Base-by-base conservation (phyloP, 768 basidiomycete species). In the Daedalea quercina region DNA sequence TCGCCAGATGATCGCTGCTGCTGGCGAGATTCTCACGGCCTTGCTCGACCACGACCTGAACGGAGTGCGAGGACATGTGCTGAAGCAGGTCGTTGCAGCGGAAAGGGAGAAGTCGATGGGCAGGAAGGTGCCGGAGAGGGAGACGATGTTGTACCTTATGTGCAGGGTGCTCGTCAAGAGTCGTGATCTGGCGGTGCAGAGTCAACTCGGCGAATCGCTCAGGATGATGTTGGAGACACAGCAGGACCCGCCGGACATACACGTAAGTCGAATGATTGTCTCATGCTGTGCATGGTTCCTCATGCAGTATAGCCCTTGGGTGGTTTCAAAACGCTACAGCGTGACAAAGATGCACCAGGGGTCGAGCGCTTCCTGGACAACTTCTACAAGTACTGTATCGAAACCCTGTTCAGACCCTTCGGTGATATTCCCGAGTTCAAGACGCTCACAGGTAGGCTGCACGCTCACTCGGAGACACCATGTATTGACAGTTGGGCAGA, bases 301-400 rank as follows among this genome's bases (percentile, higher is more conserved):
- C 34, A 40, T 17, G 37, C 19, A 15, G 15, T 40, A 40, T 47
- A 68, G 66, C 56, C 63, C 44, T 58, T 60, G 63, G 60, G 68
- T 45, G 66, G 60, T 37, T 70, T 71, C 45, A 77, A 82, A 67
- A 68, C 75, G 43, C 67, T 75, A 67, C 76, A 72, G 26, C 82
- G 85, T 4, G 62, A 70, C 50, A 92, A 88, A 67, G 94, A 95
- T 57, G 90, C 92, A 50, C 86, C 88, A 6, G 79, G 82, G 33
- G 86, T 85, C 1, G 96, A 98, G 67, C 80, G 83, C 52, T 99
- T 94, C 74, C 74, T 94, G 63, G 87, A 94, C 35, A 91, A 92
- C 66, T 95, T 97, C 69, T 97, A 97, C 73, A 91, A 92, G 67
- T 75, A 80, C 43, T 90, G 87, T 64, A 73, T 86, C 54, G 70